Conservation (phyloP, 495 filamentous ascomycete species). For the Astrocystis sublimbata region DNA sequence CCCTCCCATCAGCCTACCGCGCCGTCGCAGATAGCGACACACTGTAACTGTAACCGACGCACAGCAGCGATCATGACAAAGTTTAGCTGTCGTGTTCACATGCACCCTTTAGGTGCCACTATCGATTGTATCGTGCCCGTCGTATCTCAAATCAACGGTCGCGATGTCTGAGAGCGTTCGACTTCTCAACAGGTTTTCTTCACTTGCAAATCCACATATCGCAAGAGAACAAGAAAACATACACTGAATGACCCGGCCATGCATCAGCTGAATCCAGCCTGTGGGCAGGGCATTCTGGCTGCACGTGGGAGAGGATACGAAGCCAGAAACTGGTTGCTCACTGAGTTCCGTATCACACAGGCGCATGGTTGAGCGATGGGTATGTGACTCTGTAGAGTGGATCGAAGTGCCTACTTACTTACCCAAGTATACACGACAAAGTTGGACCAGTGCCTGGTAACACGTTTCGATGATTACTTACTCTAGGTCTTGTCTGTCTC, state of each 20-base stretch:
- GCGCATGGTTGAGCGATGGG: no score
- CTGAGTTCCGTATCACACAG: neutral
- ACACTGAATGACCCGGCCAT: neutral
- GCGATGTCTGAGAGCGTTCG: neutral
- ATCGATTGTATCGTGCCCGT: neutral
- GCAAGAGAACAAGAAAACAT: neutral
- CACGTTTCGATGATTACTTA: no score
- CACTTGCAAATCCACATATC: neutral
- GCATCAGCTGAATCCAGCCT: neutral
- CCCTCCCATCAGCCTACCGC: no score
- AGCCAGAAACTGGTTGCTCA: no score
- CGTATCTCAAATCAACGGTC: neutral
- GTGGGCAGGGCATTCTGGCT: neutral
- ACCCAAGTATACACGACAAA: no score
- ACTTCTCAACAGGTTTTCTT: neutral
- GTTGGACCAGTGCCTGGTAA: no score
- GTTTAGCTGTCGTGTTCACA: conserved; percentile 7
- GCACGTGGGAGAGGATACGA: no score
- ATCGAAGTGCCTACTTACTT: no score
- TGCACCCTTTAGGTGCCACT: neutral
- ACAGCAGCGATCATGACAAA: conserved; percentile 1
- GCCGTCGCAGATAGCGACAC: neutral
- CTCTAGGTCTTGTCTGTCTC: no score
- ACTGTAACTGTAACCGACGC: neutral
- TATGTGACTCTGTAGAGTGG: no score